Percentiles rank a stretch among this genome's conserved stretches.
Conservation (phyloP, 805 yeast genomes). For the Ogataea thermomethanolica region DNA sequence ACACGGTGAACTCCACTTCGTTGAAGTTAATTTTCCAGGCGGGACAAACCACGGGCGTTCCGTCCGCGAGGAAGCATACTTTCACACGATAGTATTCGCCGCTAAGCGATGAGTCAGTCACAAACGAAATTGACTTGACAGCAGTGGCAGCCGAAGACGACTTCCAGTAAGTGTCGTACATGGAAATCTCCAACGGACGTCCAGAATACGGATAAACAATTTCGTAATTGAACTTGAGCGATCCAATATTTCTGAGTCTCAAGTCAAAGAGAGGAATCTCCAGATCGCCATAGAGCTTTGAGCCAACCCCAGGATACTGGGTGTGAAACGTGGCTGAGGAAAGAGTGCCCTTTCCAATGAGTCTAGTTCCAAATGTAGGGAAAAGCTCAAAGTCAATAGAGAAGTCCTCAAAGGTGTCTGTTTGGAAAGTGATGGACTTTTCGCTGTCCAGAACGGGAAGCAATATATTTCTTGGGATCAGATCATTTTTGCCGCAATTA, state of each 20-base stretch:
- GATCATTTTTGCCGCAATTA: constrained; percentile 69
- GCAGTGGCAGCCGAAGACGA: constrained; percentile 54
- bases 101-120: constrained; percentile 84
- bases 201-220: constrained; percentile 89
- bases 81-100: constrained; percentile 74
- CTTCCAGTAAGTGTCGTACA: constrained; percentile 96
- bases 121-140: constrained; percentile 54
- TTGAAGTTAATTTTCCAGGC: constrained; percentile 47
- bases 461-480: constrained; percentile 82
- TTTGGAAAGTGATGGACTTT: constrained; percentile 71
- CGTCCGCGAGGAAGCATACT: constrained; percentile 73
- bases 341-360: constrained; percentile 86
- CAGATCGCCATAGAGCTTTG: constrained; percentile 37
- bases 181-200: constrained; percentile 76
- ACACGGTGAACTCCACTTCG: constrained; percentile 55
- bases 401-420: constrained; percentile 71
- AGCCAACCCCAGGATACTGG: constrained; percentile 36
- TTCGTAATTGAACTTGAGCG: constrained; percentile 70
- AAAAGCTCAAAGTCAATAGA: constrained; percentile 83
- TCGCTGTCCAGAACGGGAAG: constrained; percentile 72
- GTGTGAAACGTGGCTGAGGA: constrained; percentile 50
- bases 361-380: constrained; percentile 91
- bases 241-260: constrained; percentile 79
- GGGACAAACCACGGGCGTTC: constrained; percentile 82
- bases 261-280: constrained; percentile 77